Evolutionary conservation across 176 grass and related monocot species (phyloP).

Genomic region (Oryza brachyantha): DNA sequence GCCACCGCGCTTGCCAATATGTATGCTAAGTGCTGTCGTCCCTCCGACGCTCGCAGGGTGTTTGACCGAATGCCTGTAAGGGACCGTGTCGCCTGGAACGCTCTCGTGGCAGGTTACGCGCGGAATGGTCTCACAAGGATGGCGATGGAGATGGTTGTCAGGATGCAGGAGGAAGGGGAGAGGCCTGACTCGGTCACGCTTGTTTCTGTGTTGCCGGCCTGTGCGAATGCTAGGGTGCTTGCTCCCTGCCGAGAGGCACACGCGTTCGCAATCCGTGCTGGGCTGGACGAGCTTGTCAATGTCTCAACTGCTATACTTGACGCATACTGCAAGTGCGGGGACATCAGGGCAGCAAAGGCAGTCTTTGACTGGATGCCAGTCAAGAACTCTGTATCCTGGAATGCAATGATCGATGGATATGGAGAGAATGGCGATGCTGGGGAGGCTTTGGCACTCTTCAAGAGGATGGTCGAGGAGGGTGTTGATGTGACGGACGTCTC

Average conservation of each 20-base stretch:
- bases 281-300: slow-evolving; percentile 43
- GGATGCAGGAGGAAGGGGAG: slow-evolving; percentile 44
- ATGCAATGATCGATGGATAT: slow-evolving; percentile 59
- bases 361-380: slow-evolving; percentile 41
- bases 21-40: slow-evolving; percentile 39
- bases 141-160: slow-evolving; percentile 43
- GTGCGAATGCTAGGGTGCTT: slow-evolving; percentile 17
- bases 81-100: slow-evolving; percentile 60
- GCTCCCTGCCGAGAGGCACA: slow-evolving; percentile 28
- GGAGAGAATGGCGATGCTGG: slow-evolving; percentile 36
- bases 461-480: slow-evolving; percentile 43
- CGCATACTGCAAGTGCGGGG: slow-evolving; percentile 52
- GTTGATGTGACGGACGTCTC: slow-evolving; percentile 45
- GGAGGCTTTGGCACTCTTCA: slow-evolving; percentile 45
- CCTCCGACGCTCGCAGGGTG: slow-evolving; percentile 35
- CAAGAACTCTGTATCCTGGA: slow-evolving; percentile 58
- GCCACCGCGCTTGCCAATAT: slow-evolving; percentile 22
- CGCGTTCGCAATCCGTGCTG: slow-evolving; percentile 39
- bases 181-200: slow-evolving; percentile 43
- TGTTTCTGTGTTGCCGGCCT: slow-evolving; percentile 40
- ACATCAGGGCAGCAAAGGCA: slow-evolving; percentile 5
- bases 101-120: slow-evolving; percentile 45
- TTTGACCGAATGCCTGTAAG: slow-evolving; percentile 49
- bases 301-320: slow-evolving; percentile 54
- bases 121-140: slow-evolving; percentile 32